A percentile compares a stretch with the other conserved stretches of the same genome.
Conservation (phyloP, 2,329 filamentous ascomycete species). For the Torrubiella hemipterigena region DNA sequence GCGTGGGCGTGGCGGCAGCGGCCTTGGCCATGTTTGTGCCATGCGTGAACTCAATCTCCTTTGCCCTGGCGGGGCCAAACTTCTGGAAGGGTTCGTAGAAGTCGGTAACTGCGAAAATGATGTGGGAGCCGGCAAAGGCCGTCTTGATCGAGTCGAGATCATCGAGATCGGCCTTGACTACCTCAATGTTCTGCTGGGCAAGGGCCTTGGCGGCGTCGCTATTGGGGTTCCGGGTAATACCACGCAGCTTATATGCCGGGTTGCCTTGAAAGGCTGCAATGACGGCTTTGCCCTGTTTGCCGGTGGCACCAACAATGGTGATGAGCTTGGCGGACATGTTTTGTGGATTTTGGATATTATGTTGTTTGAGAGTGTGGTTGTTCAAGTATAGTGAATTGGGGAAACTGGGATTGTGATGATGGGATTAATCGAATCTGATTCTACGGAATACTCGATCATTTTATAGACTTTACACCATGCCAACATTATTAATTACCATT, state of each 20-base stretch:
- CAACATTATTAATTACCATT: too few relatives aligned
- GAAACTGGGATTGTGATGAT: too few relatives aligned
- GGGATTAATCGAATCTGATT: too few relatives aligned
- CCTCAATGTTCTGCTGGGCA: slow-evolving; percentile 9
- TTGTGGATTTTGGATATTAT: too few relatives aligned
- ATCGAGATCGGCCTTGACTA: slow-evolving; percentile 13
- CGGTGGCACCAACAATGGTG: slow-evolving; percentile 22
- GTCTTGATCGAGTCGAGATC: slow-evolving; percentile 6
- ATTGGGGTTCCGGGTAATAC: slow-evolving; percentile 12
- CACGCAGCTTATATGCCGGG: slow-evolving; percentile 16
- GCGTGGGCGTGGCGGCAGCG: slow-evolving; percentile 19
- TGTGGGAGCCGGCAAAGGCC: slow-evolving; percentile 13
- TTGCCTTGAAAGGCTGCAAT: slow-evolving; percentile 23
- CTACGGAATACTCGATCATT: too few relatives aligned
- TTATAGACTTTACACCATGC: too few relatives aligned
- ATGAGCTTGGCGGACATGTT: slow-evolving; percentile 7
- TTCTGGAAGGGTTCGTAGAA: slow-evolving; percentile 23
- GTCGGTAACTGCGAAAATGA: slow-evolving; percentile 17
- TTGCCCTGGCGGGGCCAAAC: slow-evolving; percentile 16
- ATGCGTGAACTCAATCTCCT: slow-evolving; percentile 23
- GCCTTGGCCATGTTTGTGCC: slow-evolving; percentile 29
- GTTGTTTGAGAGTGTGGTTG: too few relatives aligned
- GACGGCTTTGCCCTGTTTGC: slow-evolving; percentile 25
- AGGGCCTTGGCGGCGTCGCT: slow-evolving; percentile 10
- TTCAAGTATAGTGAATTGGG: too few relatives aligned